These are phyloP conservation scores for Leucoagaricus sp. DNA, from an alignment of 1,284 basidiomycete species.

Conservation along the genomic window DNA sequence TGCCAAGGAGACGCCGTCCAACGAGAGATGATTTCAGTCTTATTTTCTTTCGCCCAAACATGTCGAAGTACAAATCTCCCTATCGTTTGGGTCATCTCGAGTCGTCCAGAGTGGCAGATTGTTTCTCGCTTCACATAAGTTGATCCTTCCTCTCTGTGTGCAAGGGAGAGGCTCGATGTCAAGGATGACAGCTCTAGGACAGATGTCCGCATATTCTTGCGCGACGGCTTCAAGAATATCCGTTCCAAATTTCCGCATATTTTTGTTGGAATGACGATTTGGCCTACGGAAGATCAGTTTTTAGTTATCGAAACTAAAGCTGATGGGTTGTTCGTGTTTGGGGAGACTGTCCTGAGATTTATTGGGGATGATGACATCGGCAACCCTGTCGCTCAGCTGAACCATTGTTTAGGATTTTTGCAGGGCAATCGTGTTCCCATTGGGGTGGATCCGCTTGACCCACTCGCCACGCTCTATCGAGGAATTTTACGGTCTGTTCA, in stretches of 20 bases:
- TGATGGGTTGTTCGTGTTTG: background rate
- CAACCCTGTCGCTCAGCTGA: background rate
- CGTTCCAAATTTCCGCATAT: background rate
- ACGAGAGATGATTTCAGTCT: background rate
- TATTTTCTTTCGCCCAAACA: background rate
- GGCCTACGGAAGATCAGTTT: background rate
- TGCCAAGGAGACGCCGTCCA: background rate
- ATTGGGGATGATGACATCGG: background rate
- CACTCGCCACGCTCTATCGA: background rate
- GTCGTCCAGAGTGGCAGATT: conserved; percentile 2
- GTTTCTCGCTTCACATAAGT: background rate
- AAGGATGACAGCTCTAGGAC: background rate
- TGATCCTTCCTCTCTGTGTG: background rate
- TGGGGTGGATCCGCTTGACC: background rate
- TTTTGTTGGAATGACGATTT: background rate
- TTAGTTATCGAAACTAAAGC: background rate
- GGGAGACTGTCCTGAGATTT: background rate
- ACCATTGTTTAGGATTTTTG: background rate
- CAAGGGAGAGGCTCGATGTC: background rate
- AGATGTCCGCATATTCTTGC: background rate
- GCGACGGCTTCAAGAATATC: background rate
- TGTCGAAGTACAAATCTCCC: too few species aligned
- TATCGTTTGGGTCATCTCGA: background rate
- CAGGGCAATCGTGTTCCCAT: background rate
- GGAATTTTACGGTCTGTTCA: background rate